These are phyloP conservation scores for Beauveria caledonica DNA, from an alignment of 2,329 filamentous ascomycete genomes.

Conservation along the genomic window DNA sequence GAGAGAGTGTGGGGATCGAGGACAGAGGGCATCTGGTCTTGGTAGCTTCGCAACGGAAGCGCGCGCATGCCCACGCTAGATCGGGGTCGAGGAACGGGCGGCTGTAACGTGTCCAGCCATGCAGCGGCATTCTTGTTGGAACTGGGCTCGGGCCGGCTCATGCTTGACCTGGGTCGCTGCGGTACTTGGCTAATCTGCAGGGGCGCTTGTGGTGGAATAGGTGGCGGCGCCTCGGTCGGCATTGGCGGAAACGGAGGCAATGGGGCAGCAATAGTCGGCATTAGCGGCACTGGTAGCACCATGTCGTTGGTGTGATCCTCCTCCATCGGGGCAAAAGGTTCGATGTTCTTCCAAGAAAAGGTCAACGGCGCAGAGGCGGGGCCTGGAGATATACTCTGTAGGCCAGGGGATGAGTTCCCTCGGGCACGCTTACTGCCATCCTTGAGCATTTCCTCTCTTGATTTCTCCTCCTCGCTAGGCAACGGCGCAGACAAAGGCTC, in stretches of 20 bases:
- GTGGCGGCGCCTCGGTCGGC: slow-evolving; percentile 7
- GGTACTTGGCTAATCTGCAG: slow-evolving; percentile 19
- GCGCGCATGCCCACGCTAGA: slow-evolving; percentile 8
- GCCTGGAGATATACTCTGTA: slow-evolving; percentile 47
- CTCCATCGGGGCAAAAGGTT: neutral
- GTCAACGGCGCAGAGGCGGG: slow-evolving; percentile 60
- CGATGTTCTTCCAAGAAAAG: slow-evolving; percentile 46
- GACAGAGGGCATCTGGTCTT: neutral
- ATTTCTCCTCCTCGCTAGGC: slow-evolving; percentile 43
- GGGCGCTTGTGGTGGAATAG: slow-evolving; percentile 14
- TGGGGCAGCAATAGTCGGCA: neutral
- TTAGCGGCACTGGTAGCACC: neutral
- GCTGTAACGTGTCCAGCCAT: neutral
- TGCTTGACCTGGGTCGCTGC: slow-evolving; percentile 29
- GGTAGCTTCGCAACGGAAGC: slow-evolving; percentile 7
- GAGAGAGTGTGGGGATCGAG: neutral
- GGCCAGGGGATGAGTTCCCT: slow-evolving; percentile 44
- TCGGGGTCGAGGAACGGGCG: neutral
- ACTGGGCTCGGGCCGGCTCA: slow-evolving; percentile 12
- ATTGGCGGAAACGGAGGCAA: slow-evolving; percentile 10
- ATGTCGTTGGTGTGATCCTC: neutral
- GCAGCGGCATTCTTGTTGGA: neutral
- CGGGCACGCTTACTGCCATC: slow-evolving; percentile 38
- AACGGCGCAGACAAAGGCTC: slow-evolving; percentile 55
- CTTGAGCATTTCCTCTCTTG: slow-evolving; percentile 29